Evolutionary conservation across 768 basidiomycete species (phyloP), one percentile per base, ranked within the genome.

Genomic region (Pisolithus albus): DNA sequence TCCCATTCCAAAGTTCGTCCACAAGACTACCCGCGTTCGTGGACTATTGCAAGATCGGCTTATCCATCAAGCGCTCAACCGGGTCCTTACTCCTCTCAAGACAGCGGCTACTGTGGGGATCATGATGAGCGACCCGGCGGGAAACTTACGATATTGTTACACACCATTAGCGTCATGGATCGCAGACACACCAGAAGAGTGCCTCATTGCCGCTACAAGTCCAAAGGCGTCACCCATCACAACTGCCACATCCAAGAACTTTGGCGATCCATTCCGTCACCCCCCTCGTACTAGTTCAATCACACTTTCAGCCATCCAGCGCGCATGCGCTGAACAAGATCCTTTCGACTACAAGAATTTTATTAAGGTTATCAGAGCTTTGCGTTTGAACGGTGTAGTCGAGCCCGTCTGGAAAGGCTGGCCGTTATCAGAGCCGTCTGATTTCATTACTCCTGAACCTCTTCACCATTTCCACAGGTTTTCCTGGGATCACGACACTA

Each of bases 391-490:
- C 18, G 37, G 52, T 16, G 52, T 57, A 10, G 9, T 18, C 8
- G 1, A 5, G 4, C 71, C 65, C 5, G 70, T 73, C 50, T 75
- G 71, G 71, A 39, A 59, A 2, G 62, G 71, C 50, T 75, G 67
- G 68, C 43, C 61, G 5, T 46, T 70, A 10, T 62, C 67, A 1
- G 60, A 71, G 42, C 71, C 70, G 7, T 61, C 62, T 3, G 47
- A 24, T 1, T 72, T 73, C 50, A 56, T 74, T 9, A 68, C 67
- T 1, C 63, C 61, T 2, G 71, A 75, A 49, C 63, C 66, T 7
- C 64, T 76, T 2, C 73, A 74, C 49, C 69, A 70, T 42, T 67
- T 66, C 57, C 71, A 74, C 55, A 72, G 70, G 49, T 41, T 53
- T 32, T 74, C 70, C 44, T 73, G 62, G 59, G 72, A 75, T 50